Evolutionary conservation across 306 rosid species (phyloP).

Genomic region (Sechiopsis laciniata): DNA sequence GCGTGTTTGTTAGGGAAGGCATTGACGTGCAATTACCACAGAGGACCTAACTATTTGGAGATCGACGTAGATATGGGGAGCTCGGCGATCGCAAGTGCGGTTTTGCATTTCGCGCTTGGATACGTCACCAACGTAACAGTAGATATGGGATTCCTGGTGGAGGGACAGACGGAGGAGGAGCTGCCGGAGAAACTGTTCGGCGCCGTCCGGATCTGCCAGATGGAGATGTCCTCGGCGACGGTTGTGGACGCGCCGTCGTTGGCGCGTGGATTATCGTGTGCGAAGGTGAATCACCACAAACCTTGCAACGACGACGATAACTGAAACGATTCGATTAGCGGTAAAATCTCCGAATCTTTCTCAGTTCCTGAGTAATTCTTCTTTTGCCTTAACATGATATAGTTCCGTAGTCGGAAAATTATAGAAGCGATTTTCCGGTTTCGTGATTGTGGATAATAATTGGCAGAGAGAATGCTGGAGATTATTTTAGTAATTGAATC

Average conservation of each 20-base stretch:
- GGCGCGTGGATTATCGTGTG: slow-evolving; percentile 40
- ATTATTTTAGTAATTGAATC: background rate
- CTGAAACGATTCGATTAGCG: background rate
- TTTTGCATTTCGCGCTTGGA: slow-evolving; percentile 71
- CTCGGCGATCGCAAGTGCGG: slow-evolving; percentile 75
- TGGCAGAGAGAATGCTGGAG: background rate
- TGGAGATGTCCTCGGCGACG: slow-evolving; percentile 71
- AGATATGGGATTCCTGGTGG: slow-evolving; percentile 89
- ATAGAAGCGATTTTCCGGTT: background rate
- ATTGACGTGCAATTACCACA: slow-evolving; percentile 72
- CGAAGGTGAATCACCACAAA: slow-evolving; percentile 53
- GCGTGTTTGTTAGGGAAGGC: slow-evolving; percentile 86
- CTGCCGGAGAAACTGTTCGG: slow-evolving; percentile 75
- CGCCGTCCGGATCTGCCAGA: slow-evolving; percentile 78
- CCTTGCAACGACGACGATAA: slow-evolving; percentile 26
- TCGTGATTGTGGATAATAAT: slow-evolving; percentile 16
- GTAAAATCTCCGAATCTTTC: slow-evolving; percentile 7
- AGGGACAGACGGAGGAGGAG: slow-evolving; percentile 78
- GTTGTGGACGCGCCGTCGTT: slow-evolving; percentile 36
- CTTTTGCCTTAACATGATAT: background rate
- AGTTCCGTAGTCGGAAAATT: background rate
- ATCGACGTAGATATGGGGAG: slow-evolving; percentile 89
- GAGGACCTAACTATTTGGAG: slow-evolving; percentile 66
- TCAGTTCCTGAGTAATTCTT: background rate
- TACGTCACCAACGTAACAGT: slow-evolving; percentile 71